These are phyloP conservation scores for Rhizopogon sp. DNA, from an alignment of 768 basidiomycete species.

Conservation along the genomic window DNA sequence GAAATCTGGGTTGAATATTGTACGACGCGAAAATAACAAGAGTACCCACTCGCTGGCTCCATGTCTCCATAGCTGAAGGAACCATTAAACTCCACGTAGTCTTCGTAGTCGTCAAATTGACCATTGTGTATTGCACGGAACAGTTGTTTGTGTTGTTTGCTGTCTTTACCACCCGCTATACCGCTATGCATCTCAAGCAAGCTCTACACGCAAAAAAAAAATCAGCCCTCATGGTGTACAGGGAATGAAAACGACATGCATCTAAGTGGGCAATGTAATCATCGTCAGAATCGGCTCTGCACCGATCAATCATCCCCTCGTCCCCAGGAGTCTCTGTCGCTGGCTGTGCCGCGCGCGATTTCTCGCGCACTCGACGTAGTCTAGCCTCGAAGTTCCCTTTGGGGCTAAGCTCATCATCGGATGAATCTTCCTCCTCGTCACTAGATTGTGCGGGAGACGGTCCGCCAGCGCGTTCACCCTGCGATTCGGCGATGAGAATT, in stretches of 20 bases:
- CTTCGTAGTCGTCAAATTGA: slow-evolving; percentile 34
- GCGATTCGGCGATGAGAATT: slow-evolving; percentile 34
- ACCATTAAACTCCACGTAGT: slow-evolving; percentile 20
- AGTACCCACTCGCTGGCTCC: slow-evolving; percentile 47
- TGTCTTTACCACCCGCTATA: slow-evolving; percentile 37
- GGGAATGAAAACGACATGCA: slow-evolving; percentile 31
- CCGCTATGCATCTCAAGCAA: slow-evolving; percentile 56
- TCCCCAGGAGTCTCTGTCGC: slow-evolving; percentile 16
- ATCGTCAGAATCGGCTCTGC: slow-evolving; percentile 53
- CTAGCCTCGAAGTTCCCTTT: slow-evolving; percentile 30
- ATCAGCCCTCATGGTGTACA: neutral
- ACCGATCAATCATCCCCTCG: slow-evolving; percentile 25
- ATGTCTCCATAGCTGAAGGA: slow-evolving; percentile 17
- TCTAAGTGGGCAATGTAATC: slow-evolving; percentile 50
- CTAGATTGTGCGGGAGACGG: slow-evolving; percentile 3
- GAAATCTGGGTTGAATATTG: neutral
- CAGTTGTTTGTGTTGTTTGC: slow-evolving; percentile 47
- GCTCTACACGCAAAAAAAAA: slow-evolving; percentile 46
- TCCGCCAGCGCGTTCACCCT: slow-evolving; percentile 1
- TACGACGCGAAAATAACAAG: neutral
- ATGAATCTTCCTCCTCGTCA: slow-evolving; percentile 22
- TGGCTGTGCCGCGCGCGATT: slow-evolving; percentile 1
- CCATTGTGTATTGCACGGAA: slow-evolving; percentile 62
- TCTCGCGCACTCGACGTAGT: slow-evolving; percentile 28
- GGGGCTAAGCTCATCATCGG: slow-evolving; percentile 33